Conservation (phyloP, 345 rosid genomes). For the Garcia nutans region DNA sequence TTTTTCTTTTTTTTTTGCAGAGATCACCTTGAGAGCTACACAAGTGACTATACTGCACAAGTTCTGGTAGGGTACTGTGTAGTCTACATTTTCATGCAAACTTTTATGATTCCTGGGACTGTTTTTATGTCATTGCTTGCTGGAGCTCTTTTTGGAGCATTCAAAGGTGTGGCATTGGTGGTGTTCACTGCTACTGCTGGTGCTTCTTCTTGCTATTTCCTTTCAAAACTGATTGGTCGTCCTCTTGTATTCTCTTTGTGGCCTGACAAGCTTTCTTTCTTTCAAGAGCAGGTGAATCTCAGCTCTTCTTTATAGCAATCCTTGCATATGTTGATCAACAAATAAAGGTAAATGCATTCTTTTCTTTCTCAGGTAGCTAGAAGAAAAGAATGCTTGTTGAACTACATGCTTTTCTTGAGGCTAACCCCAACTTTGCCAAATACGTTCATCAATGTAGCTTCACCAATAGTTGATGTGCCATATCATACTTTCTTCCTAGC, state of each 20-base stretch:
- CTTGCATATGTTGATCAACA: neutral
- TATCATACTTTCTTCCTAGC: slow-evolving; percentile 78
- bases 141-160: slow-evolving; percentile 84
- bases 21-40: slow-evolving; percentile 81
- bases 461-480: slow-evolving; percentile 88
- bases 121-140: slow-evolving; percentile 96
- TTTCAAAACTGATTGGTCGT: slow-evolving; percentile 77
- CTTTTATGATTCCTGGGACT: slow-evolving; percentile 94
- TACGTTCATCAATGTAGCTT: slow-evolving; percentile 88
- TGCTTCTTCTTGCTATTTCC: slow-evolving; percentile 91
- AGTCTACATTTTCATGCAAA: slow-evolving; percentile 89
- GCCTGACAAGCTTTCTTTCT: slow-evolving; percentile 87
- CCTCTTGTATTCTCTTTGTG: slow-evolving; percentile 78
- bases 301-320: neutral
- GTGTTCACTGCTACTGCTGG: slow-evolving; percentile 90
- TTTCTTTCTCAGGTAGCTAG: slow-evolving; percentile 62
- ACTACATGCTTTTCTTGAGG: slow-evolving; percentile 88
- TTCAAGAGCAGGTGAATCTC: slow-evolving; percentile 76
- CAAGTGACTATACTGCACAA: slow-evolving; percentile 81
- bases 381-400: slow-evolving; percentile 64
- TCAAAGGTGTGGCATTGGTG: slow-evolving; percentile 82
- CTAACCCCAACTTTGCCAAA: slow-evolving; percentile 91
- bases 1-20: slow-evolving; percentile 34
- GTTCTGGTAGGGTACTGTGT: slow-evolving; percentile 78
- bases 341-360: slow-evolving; percentile 12